Conservation (phyloP, 106 monocot genomes). For the Iris macrosiphon region DNA sequence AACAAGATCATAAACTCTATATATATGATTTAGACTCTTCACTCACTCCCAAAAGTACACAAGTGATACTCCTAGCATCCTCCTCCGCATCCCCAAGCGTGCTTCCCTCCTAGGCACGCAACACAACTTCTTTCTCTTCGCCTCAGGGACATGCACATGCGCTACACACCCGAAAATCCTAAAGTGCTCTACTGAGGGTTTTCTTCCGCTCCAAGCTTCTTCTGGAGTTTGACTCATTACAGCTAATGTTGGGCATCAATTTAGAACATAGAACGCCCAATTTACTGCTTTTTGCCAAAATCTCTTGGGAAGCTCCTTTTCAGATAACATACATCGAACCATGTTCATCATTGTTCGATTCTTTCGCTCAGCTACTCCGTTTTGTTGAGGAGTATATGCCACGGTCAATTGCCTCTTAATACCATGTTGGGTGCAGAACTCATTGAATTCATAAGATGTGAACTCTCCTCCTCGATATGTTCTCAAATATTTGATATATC, state of each 20-base stretch:
- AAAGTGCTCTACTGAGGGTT: not conserved
- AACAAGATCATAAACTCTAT: too few relatives aligned
- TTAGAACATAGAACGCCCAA: not conserved
- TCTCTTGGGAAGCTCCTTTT: not conserved
- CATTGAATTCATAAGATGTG: not conserved
- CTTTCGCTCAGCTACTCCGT: too few relatives aligned
- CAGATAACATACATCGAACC: not conserved
- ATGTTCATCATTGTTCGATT: too few relatives aligned
- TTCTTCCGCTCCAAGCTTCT: not conserved
- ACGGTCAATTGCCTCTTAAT: not conserved
- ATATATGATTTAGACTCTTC: too few relatives aligned
- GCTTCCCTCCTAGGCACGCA: too few relatives aligned
- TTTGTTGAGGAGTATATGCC: not conserved
- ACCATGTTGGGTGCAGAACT: not conserved
- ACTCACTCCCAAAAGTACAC: too few relatives aligned
- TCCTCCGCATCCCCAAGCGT: too few relatives aligned
- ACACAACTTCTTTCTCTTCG: not conserved
- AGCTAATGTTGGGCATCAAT: not conserved
- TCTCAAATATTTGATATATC: not conserved
- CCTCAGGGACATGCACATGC: not conserved
- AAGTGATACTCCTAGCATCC: too few relatives aligned
- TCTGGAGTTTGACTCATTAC: not conserved
- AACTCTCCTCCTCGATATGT: not conserved
- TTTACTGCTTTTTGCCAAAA: not conserved
- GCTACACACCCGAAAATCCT: not conserved